These are phyloP conservation scores for Calonectria leucothoes DNA, from an alignment of 2,329 filamentous ascomycete species.

Conservation along the genomic window DNA sequence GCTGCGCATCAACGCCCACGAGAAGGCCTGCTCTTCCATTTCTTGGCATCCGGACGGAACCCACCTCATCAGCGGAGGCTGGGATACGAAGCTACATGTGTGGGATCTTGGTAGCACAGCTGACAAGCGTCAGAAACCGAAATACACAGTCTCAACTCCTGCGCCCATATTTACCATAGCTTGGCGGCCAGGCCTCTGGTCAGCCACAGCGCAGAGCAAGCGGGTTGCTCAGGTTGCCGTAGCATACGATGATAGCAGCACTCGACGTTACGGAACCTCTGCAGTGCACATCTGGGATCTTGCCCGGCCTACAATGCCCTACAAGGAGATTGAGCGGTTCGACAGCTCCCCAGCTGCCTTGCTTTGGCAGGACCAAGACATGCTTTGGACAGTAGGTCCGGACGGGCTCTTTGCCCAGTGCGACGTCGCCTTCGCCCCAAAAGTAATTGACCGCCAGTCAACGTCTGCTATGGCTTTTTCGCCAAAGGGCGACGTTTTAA, in stretches of 20 bases:
- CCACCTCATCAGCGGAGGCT: conserved; percentile 73
- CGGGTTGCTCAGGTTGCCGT: conserved; percentile 72
- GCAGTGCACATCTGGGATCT: conserved; percentile 76
- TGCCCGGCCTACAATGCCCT: conserved; percentile 74
- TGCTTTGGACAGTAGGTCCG: conserved; percentile 73
- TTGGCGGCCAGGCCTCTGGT: conserved; percentile 75
- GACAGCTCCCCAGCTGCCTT: conserved; percentile 67
- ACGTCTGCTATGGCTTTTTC: conserved; percentile 73
- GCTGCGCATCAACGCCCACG: conserved; percentile 71
- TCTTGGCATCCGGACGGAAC: conserved; percentile 76
- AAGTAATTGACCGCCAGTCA: conserved; percentile 71
- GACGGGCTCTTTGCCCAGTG: conserved; percentile 74
- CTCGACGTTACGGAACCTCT: conserved; percentile 66
- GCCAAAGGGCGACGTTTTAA: conserved; percentile 67
- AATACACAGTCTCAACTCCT: conserved; percentile 70
- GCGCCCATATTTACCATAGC: conserved; percentile 69
- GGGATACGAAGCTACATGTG: conserved; percentile 71
- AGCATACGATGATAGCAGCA: conserved; percentile 68
- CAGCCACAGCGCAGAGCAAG: conserved; percentile 69
- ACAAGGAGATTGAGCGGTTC: conserved; percentile 73
- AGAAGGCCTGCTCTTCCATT: conserved; percentile 69
- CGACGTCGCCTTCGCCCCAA: conserved; percentile 72
- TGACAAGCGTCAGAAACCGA: conserved; percentile 73
- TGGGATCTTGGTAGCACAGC: conserved; percentile 72
- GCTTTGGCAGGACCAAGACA: conserved; percentile 73